Conservation (phyloP, 169 alveolate genomes). For the Plasmodium gallinaceum region DNA sequence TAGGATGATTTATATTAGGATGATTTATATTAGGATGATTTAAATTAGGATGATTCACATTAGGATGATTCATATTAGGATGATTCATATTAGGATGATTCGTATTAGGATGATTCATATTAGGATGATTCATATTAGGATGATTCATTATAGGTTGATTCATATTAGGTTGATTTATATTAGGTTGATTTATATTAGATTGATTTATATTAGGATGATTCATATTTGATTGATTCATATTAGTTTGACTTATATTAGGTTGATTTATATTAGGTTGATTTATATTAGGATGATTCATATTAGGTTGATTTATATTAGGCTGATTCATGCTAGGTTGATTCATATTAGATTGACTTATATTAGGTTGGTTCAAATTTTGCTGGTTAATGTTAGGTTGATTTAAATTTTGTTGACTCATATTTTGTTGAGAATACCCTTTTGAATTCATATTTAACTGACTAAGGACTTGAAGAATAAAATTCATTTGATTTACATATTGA, state of each 20-base stretch:
- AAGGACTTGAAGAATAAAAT: conserved; percentile 58
- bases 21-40: conserved; percentile 1
- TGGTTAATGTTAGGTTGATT: neutral
- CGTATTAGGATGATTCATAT: neutral
- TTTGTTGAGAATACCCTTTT: conserved; percentile 12
- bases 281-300: conserved; percentile 6
- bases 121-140: conserved; percentile 1
- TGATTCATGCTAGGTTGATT: conserved; percentile 9
- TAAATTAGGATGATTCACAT: neutral
- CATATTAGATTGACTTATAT: neutral
- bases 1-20: neutral
- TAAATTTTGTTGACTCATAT: neutral
- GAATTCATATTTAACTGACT: conserved; percentile 31
- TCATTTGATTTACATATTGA: conserved; percentile 47
- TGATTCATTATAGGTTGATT: conserved; percentile 12
- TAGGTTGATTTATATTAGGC: neutral
- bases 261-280: conserved; percentile 8
- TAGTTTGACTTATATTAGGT: neutral
- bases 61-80: neutral
- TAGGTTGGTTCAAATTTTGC: neutral
- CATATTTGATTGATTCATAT: neutral
- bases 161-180: neutral
- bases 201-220: neutral
- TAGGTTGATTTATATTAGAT: neutral
- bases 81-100: conserved; percentile 4